Evolutionary conservation across 257 asterid species (phyloP).

Genomic region (Forsythia suspensa): DNA sequence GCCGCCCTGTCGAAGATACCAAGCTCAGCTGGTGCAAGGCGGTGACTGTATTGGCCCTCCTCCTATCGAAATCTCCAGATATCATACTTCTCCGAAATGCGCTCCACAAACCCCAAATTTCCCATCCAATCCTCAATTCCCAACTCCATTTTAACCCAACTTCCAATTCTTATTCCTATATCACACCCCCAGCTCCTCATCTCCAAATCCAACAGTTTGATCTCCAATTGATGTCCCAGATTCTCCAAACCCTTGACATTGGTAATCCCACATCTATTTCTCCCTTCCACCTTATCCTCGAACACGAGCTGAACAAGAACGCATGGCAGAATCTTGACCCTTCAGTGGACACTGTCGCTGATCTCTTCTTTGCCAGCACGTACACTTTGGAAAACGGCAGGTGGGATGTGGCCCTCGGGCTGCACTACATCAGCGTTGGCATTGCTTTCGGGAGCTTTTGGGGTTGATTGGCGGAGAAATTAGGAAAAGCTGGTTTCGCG

Average conservation of each 20-base stretch:
- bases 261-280: constrained; percentile 26
- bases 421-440: constrained; percentile 71
- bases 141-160: constrained; percentile 47
- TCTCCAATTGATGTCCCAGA: constrained; percentile 53
- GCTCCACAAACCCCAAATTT: constrained; percentile 56
- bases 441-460: constrained; percentile 53
- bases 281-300: constrained; percentile 65
- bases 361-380: constrained; percentile 61
- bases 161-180: constrained; percentile 53
- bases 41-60: constrained; percentile 68
- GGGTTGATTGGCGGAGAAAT: constrained; percentile 35
- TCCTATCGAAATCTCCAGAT: constrained; percentile 52
- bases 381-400: constrained; percentile 38
- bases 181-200: constrained; percentile 43
- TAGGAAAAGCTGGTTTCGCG: too few relatives aligned
- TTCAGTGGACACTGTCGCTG: constrained; percentile 27
- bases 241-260: constrained; percentile 37
- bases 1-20: constrained; percentile 67
- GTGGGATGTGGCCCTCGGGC: constrained; percentile 58
- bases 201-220: constrained; percentile 62
- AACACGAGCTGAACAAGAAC: constrained; percentile 66
- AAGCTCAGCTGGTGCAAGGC: constrained; percentile 97
- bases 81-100: constrained; percentile 47
- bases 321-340: constrained; percentile 50
- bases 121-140: constrained; percentile 86